Evolutionary conservation across 2,329 filamentous ascomycete species (phyloP), one percentile per base, ranked within the genome.

Genomic region (Colletotrichum godetiae): DNA sequence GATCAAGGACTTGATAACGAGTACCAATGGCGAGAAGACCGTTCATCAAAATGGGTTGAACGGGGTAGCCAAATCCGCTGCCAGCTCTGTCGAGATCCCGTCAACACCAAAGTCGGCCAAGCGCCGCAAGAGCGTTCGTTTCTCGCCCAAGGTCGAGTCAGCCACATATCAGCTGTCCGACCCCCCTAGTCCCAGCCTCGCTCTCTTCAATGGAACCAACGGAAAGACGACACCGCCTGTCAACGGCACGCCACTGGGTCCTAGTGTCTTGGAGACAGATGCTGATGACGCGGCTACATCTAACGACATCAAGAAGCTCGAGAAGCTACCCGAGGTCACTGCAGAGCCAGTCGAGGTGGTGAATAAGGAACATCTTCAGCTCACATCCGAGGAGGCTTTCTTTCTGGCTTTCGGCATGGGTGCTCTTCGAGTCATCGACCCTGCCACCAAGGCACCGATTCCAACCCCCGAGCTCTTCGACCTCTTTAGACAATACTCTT

Each of bases 341-440:
- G 13, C 63, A 12, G 37, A 52, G 29, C 13, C 59, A 8, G 22
- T 31, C 11, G 76, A 80, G n/a, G 78, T 89, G 3, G 77, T 82
- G 63, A 86, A 90, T 76, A 88, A 84, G 83, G 97, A 99, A 79
- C 95, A 98, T 79, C 91, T 98, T n/a, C 97, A 98, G 80, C 87
- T 99, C 10, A 95, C 93, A 3, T 89, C 93, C 0, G 95, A 98
- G 81, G 97, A 99, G 82, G 92, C 95, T 0, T 97, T 98, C 83
- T 99, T 98, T 81, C 88, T 99, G 11, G 88, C 87, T 5, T 98
- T 97, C 80, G 93, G 89, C 0, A 86, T 99, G 1, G 96, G 96
- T 0, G 89, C 89, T 4, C 87, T 99, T 10, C 84, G 87, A 3
- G 87, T 98, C 13, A 84, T 84, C 1, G 87, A 92, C 72, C 83